Conservation (phyloP, 192 early-diverging fungal genomes). For the Paraglomus occultum region DNA sequence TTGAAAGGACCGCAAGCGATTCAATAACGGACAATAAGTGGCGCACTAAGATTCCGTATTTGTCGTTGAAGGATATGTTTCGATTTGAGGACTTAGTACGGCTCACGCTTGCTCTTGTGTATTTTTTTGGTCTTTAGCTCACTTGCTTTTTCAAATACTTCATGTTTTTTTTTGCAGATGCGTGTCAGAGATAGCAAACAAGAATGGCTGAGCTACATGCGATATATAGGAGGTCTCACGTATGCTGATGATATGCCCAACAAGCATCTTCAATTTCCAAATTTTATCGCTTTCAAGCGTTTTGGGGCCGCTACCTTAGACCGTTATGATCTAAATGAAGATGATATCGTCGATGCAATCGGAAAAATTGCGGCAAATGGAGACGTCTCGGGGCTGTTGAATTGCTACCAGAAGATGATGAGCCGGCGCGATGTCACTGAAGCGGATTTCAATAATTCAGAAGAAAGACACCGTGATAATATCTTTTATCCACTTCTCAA, state of each 20-base stretch:
- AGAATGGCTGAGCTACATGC: constrained; percentile 36
- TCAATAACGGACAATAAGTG: too few relatives aligned
- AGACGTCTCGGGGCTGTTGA: constrained; percentile 14
- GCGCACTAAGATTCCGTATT: constrained; percentile 10
- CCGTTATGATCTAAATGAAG: constrained; percentile 2
- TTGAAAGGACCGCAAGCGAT: constrained; percentile 15
- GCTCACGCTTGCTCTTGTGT: background rate
- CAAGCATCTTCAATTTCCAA: constrained; percentile 29
- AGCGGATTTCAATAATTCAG: constrained; percentile 30
- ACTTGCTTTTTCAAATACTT: background rate
- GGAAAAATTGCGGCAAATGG: constrained; percentile 23
- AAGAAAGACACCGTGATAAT: constrained; percentile 35
- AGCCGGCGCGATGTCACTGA: constrained; percentile 16
- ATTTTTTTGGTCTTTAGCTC: too few relatives aligned
- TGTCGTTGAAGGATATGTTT: constrained; percentile 16
- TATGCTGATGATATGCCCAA: constrained; percentile 19
- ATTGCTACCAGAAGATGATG: constrained; percentile 17
- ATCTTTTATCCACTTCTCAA: constrained; percentile 32
- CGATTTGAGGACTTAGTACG: constrained; percentile 32
- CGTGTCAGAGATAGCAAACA: constrained; percentile 30
- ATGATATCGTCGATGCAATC: constrained; percentile 26
- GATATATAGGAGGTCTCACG: constrained; percentile 35
- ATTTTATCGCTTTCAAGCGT: constrained; percentile 24
- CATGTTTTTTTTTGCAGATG: constrained; percentile 23
- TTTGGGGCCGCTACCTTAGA: constrained; percentile 26